These are phyloP conservation scores for Taphrina betulina DNA, from an alignment of 1,139 yeast species.

Conservation along the genomic window DNA sequence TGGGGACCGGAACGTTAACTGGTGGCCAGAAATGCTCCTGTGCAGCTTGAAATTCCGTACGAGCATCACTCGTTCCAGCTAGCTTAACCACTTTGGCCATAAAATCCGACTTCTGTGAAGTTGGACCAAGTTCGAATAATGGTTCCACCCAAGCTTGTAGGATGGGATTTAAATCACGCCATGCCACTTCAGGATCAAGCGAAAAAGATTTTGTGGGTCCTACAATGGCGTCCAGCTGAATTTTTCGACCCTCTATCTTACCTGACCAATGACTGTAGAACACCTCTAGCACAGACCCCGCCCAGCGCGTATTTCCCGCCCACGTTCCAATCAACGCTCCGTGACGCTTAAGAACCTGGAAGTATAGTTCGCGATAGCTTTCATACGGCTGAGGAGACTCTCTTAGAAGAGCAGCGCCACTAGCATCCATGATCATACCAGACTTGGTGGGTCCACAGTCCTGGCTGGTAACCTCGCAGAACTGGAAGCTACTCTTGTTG, in stretches of 20 bases:
- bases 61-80: not conserved
- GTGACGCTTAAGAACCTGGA: not conserved
- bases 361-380: conserved; percentile 7
- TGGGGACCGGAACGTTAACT: conserved; percentile 1
- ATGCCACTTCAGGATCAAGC: not conserved
- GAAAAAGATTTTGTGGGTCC: not conserved
- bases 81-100: not conserved
- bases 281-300: conserved; percentile 8
- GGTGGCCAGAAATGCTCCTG: conserved; percentile 1
- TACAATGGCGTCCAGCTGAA: not conserved
- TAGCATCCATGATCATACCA: conserved; percentile 1
- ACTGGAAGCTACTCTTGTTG: not conserved
- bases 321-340: conserved; percentile 12
- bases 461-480: not conserved
- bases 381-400: conserved; percentile 2
- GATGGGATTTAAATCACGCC: conserved; percentile 9
- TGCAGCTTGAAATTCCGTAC: not conserved
- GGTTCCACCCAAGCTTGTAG: conserved; percentile 10
- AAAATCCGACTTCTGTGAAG: not conserved
- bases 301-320: conserved; percentile 7
- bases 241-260: not conserved
- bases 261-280: conserved; percentile 12
- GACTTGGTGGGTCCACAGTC: not conserved
- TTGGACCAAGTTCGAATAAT: not conserved
- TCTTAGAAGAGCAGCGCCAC: not conserved